Evolutionary conservation across 176 grass and related monocot species (phyloP), one percentile per base, ranked within the genome.

Genomic region (Oryza meridionalis): DNA sequence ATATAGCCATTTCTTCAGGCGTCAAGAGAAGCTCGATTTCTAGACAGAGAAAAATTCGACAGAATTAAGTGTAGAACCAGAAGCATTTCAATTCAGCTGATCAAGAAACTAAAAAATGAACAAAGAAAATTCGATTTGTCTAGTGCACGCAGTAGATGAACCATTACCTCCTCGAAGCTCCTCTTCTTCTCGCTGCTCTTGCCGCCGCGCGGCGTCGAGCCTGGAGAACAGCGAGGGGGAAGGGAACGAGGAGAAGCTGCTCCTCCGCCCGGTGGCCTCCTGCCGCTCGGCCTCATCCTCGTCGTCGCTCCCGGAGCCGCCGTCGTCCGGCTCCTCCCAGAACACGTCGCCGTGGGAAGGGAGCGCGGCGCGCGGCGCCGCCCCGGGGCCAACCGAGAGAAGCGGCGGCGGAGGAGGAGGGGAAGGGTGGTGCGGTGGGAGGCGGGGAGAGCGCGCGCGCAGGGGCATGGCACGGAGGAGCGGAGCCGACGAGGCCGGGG

Each of bases 1-100:
- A 84, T 85, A 94, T 91, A 76, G 78, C 78, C 84, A 85, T 94
- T 77, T 99, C 97, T 86, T 99, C 86, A n/a, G 91, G 88, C 65
- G 81, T 92, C 26, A 96, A 82, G 40, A 99, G 88, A 43, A 86
- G 71, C 81, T 95, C 91, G 79, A 99, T 84, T 87, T 40, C 38
- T 40, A 40, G 38, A 40, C 38, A 40, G 7, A 40, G 29, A 31
- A 31, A 31, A 40, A 40, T 0, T 40, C 8, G 38, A 40, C 38
- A 40, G 38, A 40, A 40, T 8, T 7, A 49, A 38, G 9, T 72
- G 2, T 62, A 81, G 35, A 62, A 21, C 58, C 8, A 1, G 24
- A 62, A 25, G 42, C 33, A 67, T 29, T 46, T 19, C 33, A 67
- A 25, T 46, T 19, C 11, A 17, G 17, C 53, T n/a, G 17, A 26